These are phyloP conservation scores for Phytophthora quininea DNA, from an alignment of 352 stramenopile species.

Conservation along the genomic window DNA sequence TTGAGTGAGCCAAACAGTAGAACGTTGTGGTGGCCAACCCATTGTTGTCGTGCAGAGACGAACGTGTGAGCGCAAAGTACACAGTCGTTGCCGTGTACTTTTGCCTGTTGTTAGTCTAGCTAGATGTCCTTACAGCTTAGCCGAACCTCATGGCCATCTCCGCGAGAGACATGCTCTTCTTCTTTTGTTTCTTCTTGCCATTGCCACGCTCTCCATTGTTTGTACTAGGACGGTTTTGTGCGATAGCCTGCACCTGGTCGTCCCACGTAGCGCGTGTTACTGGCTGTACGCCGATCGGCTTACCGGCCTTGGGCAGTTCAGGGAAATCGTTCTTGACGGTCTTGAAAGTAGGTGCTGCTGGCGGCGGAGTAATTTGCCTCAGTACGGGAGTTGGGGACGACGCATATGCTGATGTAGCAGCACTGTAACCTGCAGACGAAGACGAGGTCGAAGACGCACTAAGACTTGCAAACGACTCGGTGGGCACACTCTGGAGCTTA, in stretches of 20 bases:
- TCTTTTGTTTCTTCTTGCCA: slow-evolving; percentile 84
- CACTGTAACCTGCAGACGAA: slow-evolving; percentile 43
- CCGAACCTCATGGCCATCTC: slow-evolving; percentile 86
- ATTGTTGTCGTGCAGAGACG: too few relatives aligned
- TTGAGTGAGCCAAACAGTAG: slow-evolving; percentile 19
- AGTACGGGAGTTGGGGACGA: slow-evolving; percentile 39
- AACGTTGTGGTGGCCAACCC: too few relatives aligned
- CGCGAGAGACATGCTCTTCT: slow-evolving; percentile 80
- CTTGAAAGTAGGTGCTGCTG: slow-evolving; percentile 40
- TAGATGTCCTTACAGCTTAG: slow-evolving; percentile 31
- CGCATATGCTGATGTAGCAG: slow-evolving; percentile 34
- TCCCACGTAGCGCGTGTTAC: slow-evolving; percentile 86
- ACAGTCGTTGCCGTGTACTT: too few relatives aligned
- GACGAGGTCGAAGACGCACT: slow-evolving; percentile 32
- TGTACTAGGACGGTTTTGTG: slow-evolving; percentile 53
- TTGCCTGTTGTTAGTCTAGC: slow-evolving; percentile 1
- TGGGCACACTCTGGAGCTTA: slow-evolving; percentile 67
- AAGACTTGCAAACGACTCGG: slow-evolving; percentile 57
- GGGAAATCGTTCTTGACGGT: slow-evolving; percentile 80
- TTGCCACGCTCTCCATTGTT: slow-evolving; percentile 28
- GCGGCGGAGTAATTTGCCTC: slow-evolving; percentile 26
- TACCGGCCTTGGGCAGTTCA: slow-evolving; percentile 60
- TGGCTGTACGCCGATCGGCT: slow-evolving; percentile 67
- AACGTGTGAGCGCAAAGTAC: not conserved
- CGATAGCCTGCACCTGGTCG: slow-evolving; percentile 76